Conservation (phyloP, 331 rosid species). For the Spiraea crenata region DNA sequence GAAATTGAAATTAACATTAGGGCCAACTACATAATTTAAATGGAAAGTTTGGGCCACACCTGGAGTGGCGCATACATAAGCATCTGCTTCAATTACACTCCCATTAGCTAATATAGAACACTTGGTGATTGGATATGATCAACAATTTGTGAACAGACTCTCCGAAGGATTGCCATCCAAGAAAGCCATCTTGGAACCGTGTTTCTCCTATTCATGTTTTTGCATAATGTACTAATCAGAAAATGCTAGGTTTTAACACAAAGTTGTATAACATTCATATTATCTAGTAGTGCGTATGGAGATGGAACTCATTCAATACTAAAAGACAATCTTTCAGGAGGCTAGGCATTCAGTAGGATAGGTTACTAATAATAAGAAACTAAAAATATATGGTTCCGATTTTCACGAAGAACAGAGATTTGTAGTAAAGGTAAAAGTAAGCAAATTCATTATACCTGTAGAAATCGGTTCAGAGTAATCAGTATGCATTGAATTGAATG, state of each 20-base stretch:
- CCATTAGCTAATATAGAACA: too few species aligned
- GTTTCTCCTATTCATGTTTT: constrained; percentile 71
- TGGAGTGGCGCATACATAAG: too few species aligned
- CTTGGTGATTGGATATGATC: constrained; percentile 77
- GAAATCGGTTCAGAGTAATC: constrained; percentile 94
- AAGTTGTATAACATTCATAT: background rate
- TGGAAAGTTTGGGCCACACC: too few species aligned
- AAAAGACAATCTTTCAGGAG: background rate
- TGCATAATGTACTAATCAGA: constrained; percentile 7
- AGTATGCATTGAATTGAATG: constrained; percentile 98
- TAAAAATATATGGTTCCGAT: background rate
- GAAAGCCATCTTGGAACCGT: constrained; percentile 99
- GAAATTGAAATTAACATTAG: too few species aligned
- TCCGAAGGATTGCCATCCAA: constrained; percentile 96
- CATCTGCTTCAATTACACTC: too few species aligned
- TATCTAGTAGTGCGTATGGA: constrained; percentile 4
- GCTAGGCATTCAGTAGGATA: background rate
- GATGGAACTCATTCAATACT: background rate
- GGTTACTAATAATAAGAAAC: background rate
- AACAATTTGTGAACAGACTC: constrained; percentile 91
- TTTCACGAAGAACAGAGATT: background rate
- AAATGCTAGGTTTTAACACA: background rate
- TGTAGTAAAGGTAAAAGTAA: background rate
- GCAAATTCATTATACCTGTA: constrained; percentile 67
- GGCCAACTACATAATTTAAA: too few species aligned